Base-by-base conservation (phyloP, 2,329 filamentous ascomycete species). In the Paecilomyces niveus region DNA sequence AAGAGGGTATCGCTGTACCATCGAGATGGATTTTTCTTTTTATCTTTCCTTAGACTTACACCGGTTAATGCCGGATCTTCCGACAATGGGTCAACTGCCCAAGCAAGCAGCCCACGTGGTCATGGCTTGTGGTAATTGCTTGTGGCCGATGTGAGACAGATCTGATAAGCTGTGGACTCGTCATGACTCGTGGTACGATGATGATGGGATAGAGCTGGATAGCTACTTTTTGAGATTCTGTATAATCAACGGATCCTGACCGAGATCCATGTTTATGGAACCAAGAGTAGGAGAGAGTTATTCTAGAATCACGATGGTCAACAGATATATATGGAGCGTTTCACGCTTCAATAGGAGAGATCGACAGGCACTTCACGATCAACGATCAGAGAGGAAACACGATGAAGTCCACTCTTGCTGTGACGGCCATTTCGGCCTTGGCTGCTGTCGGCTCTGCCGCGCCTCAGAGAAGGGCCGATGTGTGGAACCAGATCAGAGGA, bases 331-430 rank as follows among this genome's bases (percentile, higher is more conserved):
- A 45, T 18, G 13, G 15, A n/a, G 18, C 5, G 18, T 45, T n/a
- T 45, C 2, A n/a, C 39, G 2, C 15, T 18, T 8, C 39, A 45
- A 18, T 29, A 29, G 32, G 10, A 33, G 32, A 33, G 9, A 33
- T 33, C 32, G 32, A 10, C 32, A 33, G 11, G 32, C 3, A 15
- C 15, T 54, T 13, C 55, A 58, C 49, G 53, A 55, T 61, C 57
- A 33, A 52, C 56, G 31, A 21, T 35, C 35, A 53, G 31, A 45
- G 21, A 55, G 57, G 29, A 31, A 21, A 53, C 24, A 67, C 49
- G 15, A 68, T 67, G 64, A 65, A 65, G 58, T 54, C 59, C 24
- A 58, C 54, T 54, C 59, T 55, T 54, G 55, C 56, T 33, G n/a
- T 63, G 22, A 33, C 45, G 18, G 39, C 39, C 2, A 18, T 58